Evolutionary conservation across 2,329 filamentous ascomycete genomes (phyloP).

Genomic region (Lachnellula cervina): DNA sequence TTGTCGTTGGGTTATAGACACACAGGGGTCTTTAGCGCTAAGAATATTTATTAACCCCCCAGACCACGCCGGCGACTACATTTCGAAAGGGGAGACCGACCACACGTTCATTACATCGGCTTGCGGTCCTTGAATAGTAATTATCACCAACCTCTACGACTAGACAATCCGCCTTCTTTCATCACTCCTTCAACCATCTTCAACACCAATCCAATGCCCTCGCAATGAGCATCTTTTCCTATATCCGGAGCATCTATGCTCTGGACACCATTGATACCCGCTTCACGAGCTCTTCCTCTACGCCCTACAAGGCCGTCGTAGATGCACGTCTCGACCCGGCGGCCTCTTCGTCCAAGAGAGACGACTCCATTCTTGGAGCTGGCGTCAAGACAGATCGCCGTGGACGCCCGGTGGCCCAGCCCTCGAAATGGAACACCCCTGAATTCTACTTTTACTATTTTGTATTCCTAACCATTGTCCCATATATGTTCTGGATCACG

Average conservation of each 20-base stretch:
- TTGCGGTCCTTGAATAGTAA: not conserved
- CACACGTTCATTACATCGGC: not conserved
- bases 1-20: too few species aligned
- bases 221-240: conserved; percentile 34
- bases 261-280: conserved; percentile 66
- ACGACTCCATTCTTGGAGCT: conserved; percentile 24
- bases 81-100: too few species aligned
- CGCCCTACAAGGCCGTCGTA: conserved; percentile 56
- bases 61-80: too few species aligned
- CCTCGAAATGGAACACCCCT: conserved; percentile 75
- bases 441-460: conserved; percentile 83
- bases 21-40: too few species aligned
- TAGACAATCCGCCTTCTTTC: not conserved
- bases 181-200: not conserved
- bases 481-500: conserved; percentile 87
- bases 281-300: conserved; percentile 65
- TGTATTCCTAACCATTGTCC: conserved; percentile 61
- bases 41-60: too few species aligned
- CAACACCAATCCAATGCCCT: conserved; percentile 18
- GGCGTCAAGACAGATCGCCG: conserved; percentile 35
- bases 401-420: conserved; percentile 45
- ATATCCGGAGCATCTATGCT: conserved; percentile 53
- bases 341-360: conserved; percentile 30
- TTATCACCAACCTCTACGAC: not conserved
- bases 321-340: conserved; percentile 45